Evolutionary conservation across 2,329 filamentous ascomycete species (phyloP).

Genomic region (Achaetomium macrosporum): DNA sequence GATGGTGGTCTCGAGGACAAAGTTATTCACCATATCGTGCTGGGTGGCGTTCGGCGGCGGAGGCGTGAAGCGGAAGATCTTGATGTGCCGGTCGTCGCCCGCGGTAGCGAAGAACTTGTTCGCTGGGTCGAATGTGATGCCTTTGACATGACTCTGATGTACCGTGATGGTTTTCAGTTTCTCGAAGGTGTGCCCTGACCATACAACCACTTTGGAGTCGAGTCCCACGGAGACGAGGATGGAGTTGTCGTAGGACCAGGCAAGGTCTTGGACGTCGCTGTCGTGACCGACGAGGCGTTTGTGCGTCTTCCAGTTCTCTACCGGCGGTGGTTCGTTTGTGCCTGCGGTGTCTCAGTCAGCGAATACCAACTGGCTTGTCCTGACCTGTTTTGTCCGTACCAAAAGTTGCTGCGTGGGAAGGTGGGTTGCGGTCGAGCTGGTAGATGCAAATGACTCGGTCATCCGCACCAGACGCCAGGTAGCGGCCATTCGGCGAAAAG

Average conservation of each 20-base stretch:
- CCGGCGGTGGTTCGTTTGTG: constrained; percentile 81
- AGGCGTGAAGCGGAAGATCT: constrained; percentile 91
- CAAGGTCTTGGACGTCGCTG: constrained; percentile 96
- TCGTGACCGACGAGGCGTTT: constrained; percentile 92
- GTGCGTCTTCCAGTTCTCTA: constrained; percentile 97
- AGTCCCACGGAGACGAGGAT: constrained; percentile 92
- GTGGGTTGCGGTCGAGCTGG: constrained; percentile 75
- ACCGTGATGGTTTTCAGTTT: constrained; percentile 90
- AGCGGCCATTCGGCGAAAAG: constrained; percentile 92
- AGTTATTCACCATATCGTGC: constrained; percentile 95
- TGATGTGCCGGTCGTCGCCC: constrained; percentile 93
- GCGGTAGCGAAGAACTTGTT: constrained; percentile 99
- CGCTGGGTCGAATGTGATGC: constrained; percentile 95
- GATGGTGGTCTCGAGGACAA: constrained; percentile 90
- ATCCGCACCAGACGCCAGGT: constrained; percentile 93
- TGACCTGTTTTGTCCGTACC: constrained; percentile 43
- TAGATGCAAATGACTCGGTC: constrained; percentile 99
- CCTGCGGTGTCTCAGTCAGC: constrained; percentile 39
- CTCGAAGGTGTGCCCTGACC: constrained; percentile 97
- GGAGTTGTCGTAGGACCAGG: constrained; percentile 94
- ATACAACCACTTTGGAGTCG: constrained; percentile 96
- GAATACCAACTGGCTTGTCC: not conserved
- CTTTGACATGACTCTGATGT: constrained; percentile 97
- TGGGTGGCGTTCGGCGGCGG: constrained; percentile 86
- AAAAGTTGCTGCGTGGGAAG: constrained; percentile 70